Percentiles rank a stretch among this genome's conserved stretches.
Evolutionary conservation across 768 basidiomycete genomes (phyloP).

Genomic region (Leucocoprinus leucothites): DNA sequence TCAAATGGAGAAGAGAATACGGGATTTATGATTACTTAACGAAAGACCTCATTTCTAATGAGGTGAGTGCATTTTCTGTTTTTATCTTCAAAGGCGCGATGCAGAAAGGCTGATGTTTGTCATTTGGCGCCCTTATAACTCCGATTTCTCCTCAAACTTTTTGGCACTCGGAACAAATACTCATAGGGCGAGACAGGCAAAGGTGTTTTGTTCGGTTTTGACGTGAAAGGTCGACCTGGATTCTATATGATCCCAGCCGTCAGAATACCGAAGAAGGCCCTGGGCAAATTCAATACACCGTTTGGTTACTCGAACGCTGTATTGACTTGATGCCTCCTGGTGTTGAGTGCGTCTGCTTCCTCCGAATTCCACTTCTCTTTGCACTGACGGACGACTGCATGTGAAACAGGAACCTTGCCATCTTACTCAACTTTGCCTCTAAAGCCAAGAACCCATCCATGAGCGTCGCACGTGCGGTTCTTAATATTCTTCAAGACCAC

Average conservation of each 20-base stretch:
- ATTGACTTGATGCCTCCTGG: slow-evolving; percentile 79
- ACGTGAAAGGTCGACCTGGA: slow-evolving; percentile 59
- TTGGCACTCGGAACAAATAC: too few species aligned
- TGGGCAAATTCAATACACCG: slow-evolving; percentile 67
- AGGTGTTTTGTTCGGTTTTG: slow-evolving; percentile 74
- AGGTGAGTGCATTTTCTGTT: slow-evolving; percentile 42
- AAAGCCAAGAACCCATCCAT: slow-evolving; percentile 56
- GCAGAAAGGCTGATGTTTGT: too few species aligned
- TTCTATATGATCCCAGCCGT: slow-evolving; percentile 66
- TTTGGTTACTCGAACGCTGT: slow-evolving; percentile 76
- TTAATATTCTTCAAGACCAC: slow-evolving; percentile 73
- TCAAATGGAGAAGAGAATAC: slow-evolving; percentile 41
- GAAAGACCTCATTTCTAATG: slow-evolving; percentile 65
- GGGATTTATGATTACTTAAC: slow-evolving; percentile 65
- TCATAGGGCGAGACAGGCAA: slow-evolving; percentile 78
- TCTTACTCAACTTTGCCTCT: slow-evolving; percentile 80
- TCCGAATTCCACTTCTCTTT: not conserved
- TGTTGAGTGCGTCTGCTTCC: slow-evolving; percentile 58
- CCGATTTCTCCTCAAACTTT: too few species aligned
- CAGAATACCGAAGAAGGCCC: slow-evolving; percentile 75
- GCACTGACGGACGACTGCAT: not conserved
- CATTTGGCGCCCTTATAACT: not conserved
- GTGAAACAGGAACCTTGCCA: slow-evolving; percentile 51
- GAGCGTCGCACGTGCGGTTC: slow-evolving; percentile 40
- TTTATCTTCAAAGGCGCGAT: not conserved